Base-by-base conservation (phyloP, 2,329 filamentous ascomycete species). In the Didymella sp. region DNA sequence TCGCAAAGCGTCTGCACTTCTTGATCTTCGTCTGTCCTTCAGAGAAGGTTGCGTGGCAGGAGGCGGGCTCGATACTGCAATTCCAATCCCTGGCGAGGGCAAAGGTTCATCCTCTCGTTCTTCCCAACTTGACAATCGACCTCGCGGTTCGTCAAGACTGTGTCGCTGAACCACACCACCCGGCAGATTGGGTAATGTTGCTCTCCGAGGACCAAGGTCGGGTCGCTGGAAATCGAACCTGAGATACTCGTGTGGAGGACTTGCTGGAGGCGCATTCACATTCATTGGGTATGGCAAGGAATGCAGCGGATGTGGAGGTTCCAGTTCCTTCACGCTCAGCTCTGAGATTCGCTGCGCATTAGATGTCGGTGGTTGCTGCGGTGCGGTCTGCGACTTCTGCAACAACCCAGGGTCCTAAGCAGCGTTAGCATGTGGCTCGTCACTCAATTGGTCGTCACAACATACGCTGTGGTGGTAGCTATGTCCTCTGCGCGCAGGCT, bases 211-310 rank as follows among this genome's bases (percentile, higher is more conserved):
- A 44, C 62, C 63, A 13, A 68, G 38, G 7, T 68, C 61, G 6
- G 64, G 63, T 17, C 65, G 56, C 13, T 69, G 62, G 17, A 47
- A 50, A 25, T 74, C 67, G 47, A 76, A 75, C 21, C 62, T 71
- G 42, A 75, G 63, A 48, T 76, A 76, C 31, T 75, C 69, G 25
- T 72, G 66, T 7, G 68, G 71, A 35, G 74, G 73, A 55, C 71
- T 76, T 8, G 64, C 58, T 50, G 73, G 69, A 17, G 75, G 73
- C 8, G 74, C 74, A 51, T 77, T 77, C 40, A 77, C 73, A 42
- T 77, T 77, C 75, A 77, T 77, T 1, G 75, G 75, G 47, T 75
- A 77, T 0, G 75, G 75, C 8, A 77, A 67, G 40, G 75, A 73
- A 41, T 70, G 68, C 11, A 75, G 58, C 8, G 74, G 73, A 55